Conservation (phyloP, 192 early-diverging fungal genomes). For the Dimargaris xerosporica region DNA sequence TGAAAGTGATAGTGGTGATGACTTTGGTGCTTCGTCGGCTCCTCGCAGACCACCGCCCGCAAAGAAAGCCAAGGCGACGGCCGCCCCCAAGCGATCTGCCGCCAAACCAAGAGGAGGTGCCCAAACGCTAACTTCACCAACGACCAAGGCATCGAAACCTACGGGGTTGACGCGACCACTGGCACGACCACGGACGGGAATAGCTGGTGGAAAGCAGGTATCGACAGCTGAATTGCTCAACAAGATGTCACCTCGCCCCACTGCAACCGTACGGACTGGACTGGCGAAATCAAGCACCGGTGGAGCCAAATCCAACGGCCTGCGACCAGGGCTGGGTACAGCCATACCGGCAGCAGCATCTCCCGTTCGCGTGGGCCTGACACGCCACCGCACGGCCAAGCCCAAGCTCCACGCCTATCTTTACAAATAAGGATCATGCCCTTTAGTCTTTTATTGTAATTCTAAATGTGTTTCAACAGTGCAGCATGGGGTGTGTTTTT, state of each 20-base stretch:
- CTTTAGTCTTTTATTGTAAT: neutral
- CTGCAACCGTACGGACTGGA: neutral
- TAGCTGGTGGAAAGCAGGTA: neutral
- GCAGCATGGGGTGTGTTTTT: neutral
- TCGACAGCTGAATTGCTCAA: neutral
- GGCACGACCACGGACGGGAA: neutral
- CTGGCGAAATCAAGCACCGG: neutral
- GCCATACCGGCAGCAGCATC: too few relatives aligned
- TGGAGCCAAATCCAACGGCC: too few relatives aligned
- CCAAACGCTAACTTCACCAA: neutral
- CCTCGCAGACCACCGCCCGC: neutral
- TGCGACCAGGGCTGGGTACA: too few relatives aligned
- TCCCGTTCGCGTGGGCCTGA: constrained; percentile 2
- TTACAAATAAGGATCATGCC: neutral
- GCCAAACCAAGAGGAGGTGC: neutral
- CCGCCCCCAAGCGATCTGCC: neutral
- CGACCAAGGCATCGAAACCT: neutral
- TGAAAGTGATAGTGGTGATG: neutral
- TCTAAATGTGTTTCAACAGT: neutral
- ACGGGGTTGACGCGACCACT: neutral
- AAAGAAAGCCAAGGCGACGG: neutral
- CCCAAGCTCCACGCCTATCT: constrained; percentile 7
- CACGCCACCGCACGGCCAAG: neutral
- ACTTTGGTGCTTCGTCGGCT: too few relatives aligned
- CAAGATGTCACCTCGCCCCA: neutral